phyloP scores from a whole-genome alignment of 164 flowering plant species.

The Amborella trichopoda region DNA sequence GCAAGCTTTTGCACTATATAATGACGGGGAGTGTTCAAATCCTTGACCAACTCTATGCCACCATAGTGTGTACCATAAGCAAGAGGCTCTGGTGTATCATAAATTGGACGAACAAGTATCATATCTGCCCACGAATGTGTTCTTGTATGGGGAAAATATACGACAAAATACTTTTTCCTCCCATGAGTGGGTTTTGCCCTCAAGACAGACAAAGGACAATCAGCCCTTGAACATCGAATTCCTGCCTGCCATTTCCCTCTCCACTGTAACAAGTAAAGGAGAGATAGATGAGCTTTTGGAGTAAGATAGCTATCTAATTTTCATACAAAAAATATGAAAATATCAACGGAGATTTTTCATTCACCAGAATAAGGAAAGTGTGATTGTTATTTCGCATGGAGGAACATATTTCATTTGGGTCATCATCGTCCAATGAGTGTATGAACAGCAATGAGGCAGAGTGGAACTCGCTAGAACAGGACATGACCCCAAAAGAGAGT shows the following conservation, averaged over 20 bases:
- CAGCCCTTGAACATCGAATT: slow-evolving; percentile 73
- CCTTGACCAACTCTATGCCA: slow-evolving; percentile 70
- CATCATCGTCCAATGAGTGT: too few species aligned
- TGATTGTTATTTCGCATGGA: too few species aligned
- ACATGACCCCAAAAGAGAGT: too few species aligned
- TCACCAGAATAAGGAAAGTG: too few species aligned
- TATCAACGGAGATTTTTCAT: too few species aligned
- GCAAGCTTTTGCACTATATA: slow-evolving; percentile 80
- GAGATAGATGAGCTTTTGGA: too few species aligned
- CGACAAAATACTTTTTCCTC: slow-evolving; percentile 59
- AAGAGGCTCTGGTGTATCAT: slow-evolving; percentile 74
- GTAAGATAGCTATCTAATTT: too few species aligned
- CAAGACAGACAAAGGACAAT: slow-evolving; percentile 74
- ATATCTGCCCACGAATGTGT: slow-evolving; percentile 86
- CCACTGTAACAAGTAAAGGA: slow-evolving; percentile 61
- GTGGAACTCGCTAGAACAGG: too few species aligned
- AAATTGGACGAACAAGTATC: slow-evolving; percentile 57
- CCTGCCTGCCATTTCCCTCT: slow-evolving; percentile 96
- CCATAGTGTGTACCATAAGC: slow-evolving; percentile 48
- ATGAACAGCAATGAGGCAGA: too few species aligned
- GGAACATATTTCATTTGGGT: too few species aligned
- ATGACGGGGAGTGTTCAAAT: slow-evolving; percentile 61
- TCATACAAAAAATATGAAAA: too few species aligned
- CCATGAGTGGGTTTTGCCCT: slow-evolving; percentile 84
- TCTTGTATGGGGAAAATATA: slow-evolving; percentile 76